Percentiles rank a stretch among this genome's conserved stretches.
phyloP scores from a whole-genome alignment of 495 filamentous ascomycete genomes.

The Penicillium goetzii region DNA sequence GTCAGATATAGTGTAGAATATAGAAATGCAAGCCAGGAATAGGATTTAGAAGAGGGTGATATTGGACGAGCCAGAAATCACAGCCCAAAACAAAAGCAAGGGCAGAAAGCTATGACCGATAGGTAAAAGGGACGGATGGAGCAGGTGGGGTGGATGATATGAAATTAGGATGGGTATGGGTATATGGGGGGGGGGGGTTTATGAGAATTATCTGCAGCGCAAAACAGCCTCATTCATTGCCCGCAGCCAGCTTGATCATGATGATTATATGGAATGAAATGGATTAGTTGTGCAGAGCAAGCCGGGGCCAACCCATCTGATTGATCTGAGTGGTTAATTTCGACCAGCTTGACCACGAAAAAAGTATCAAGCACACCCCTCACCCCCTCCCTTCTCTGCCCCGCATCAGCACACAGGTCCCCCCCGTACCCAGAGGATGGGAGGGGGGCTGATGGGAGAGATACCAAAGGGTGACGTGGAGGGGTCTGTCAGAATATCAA shows the following conservation, averaged over 20 bases:
- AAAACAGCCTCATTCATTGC: slow-evolving; percentile 2
- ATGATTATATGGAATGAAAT: slow-evolving; percentile 9
- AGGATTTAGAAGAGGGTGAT: background rate
- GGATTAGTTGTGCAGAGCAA: slow-evolving; percentile 18
- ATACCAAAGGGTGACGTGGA: slow-evolving; percentile 28
- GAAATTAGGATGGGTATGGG: slow-evolving; percentile 8
- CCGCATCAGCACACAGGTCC: slow-evolving; percentile 15
- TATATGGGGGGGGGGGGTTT: background rate
- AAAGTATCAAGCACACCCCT: slow-evolving; percentile 3
- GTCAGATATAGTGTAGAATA: background rate
- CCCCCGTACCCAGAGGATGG: background rate
- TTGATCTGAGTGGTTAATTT: background rate
- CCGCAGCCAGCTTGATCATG: slow-evolving; percentile 18
- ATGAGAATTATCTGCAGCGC: background rate
- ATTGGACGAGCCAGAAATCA: background rate
- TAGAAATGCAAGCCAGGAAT: slow-evolving; percentile 5
- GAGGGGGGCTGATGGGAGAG: background rate
- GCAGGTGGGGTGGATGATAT: slow-evolving; percentile 33
- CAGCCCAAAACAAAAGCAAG: slow-evolving; percentile 13
- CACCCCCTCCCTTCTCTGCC: slow-evolving; percentile 13
- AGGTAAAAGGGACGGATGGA: slow-evolving; percentile 20
- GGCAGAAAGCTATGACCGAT: slow-evolving; percentile 21
- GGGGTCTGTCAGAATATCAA: slow-evolving; percentile 30
- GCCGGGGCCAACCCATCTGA: slow-evolving; percentile 15
- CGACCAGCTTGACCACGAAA: slow-evolving; percentile 1